Conservation (phyloP, 176 grass and related monocot species). For the Aegilops speltoides region DNA sequence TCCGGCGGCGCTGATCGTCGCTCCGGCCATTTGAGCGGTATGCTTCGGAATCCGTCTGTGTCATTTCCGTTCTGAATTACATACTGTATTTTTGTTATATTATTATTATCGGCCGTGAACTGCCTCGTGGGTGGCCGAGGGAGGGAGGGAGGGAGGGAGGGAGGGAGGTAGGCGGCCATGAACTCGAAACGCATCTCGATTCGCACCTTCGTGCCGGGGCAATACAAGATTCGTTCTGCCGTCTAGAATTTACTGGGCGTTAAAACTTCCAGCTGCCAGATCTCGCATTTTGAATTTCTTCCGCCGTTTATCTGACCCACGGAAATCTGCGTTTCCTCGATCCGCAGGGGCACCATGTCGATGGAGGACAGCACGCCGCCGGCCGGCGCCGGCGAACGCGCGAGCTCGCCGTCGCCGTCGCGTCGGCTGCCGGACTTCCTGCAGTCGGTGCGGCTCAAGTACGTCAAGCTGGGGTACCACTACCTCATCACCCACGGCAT, state of each 20-base stretch:
- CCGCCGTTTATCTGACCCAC: neutral
- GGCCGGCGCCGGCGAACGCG: neutral
- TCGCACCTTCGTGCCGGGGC: neutral
- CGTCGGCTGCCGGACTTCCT: conserved; percentile 69
- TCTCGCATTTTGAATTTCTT: neutral
- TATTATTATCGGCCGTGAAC: neutral
- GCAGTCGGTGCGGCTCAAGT: conserved; percentile 90
- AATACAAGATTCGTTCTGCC: neutral
- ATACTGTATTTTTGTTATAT: neutral
- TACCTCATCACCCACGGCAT: conserved; percentile 83
- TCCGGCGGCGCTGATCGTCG: neutral
- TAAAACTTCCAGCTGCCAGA: neutral
- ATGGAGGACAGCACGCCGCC: neutral
- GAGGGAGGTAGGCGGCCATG: neutral
- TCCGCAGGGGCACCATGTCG: conserved; percentile 6
- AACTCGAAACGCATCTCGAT: neutral
- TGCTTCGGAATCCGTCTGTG: neutral
- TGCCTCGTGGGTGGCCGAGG: neutral
- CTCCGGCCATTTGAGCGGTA: conserved; percentile 25
- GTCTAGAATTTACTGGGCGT: neutral
- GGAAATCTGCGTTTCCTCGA: neutral
- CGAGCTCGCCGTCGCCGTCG: conserved; percentile 28
- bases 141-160: neutral
- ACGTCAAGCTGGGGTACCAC: conserved; percentile 97
- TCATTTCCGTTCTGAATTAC: neutral